phyloP scores from a whole-genome alignment of 2,329 filamentous ascomycete genomes.

The Lachnellula hyalina region DNA sequence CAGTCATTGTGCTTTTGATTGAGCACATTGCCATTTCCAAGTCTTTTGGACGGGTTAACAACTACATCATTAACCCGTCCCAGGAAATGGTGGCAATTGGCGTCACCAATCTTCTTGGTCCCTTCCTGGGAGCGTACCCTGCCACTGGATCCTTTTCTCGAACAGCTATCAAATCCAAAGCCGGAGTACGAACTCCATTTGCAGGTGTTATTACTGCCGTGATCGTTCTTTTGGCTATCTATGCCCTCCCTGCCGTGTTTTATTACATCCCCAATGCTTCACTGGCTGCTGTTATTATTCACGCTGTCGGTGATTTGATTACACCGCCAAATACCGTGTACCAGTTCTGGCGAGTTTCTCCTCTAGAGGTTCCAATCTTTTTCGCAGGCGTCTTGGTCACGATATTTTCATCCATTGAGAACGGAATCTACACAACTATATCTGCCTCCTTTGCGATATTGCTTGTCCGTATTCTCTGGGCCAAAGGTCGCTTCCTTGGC shows the following conservation, averaged over 20 bases:
- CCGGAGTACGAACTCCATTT: constrained; percentile 85
- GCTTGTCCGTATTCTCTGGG: constrained; percentile 77
- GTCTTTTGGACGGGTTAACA: constrained; percentile 92
- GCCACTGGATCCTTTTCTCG: constrained; percentile 94
- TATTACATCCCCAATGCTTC: constrained; percentile 84
- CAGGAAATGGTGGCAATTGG: constrained; percentile 96
- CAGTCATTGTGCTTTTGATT: constrained; percentile 89
- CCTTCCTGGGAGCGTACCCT: constrained; percentile 87
- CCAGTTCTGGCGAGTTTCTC: constrained; percentile 91
- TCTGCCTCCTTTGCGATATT: constrained; percentile 70
- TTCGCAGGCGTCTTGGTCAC: constrained; percentile 89
- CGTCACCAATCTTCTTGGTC: constrained; percentile 80
- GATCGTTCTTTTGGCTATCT: constrained; percentile 84
- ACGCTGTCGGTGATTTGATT: constrained; percentile 89
- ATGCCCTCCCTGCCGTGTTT: constrained; percentile 82
- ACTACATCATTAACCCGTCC: constrained; percentile 91
- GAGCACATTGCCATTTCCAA: constrained; percentile 98
- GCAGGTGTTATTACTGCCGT: constrained; percentile 83
- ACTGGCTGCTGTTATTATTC: constrained; percentile 86
- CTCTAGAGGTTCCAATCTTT: constrained; percentile 86
- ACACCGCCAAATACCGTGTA: constrained; percentile 88
- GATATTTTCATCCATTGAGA: constrained; percentile 81
- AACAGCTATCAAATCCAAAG: constrained; percentile 96
- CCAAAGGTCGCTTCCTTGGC: constrained; percentile 78
- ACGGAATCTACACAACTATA: constrained; percentile 87